Conservation (phyloP, 2,329 filamentous ascomycete genomes). For the Ustulina deusta region DNA sequence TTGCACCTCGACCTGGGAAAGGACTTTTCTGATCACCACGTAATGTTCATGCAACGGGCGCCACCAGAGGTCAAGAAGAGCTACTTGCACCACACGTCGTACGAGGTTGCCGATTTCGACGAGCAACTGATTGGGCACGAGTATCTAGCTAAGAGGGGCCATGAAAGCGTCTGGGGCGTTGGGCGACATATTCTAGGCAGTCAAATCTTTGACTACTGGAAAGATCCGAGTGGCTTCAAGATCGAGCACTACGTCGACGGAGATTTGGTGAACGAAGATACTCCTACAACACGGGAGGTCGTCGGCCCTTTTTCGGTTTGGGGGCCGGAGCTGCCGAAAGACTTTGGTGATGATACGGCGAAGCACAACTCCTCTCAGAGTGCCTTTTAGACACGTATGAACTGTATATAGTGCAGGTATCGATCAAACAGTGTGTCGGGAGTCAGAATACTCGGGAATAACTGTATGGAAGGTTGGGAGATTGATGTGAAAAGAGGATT, state of each 20-base stretch:
- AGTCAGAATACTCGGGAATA: background rate
- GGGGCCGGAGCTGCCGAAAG: constrained; percentile 42
- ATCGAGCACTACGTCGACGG: constrained; percentile 72
- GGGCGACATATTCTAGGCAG: constrained; percentile 68
- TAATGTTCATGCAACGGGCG: constrained; percentile 59
- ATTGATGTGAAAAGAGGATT: background rate
- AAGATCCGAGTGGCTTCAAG: constrained; percentile 49
- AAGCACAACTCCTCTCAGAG: constrained; percentile 27
- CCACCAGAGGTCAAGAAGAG: constrained; percentile 41
- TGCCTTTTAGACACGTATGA: background rate
- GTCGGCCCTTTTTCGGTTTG: constrained; percentile 41
- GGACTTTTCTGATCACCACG: constrained; percentile 64
- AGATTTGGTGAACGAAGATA: constrained; percentile 65
- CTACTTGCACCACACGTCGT: constrained; percentile 67
- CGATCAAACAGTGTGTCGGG: background rate
- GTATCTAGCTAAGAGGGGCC: constrained; percentile 64
- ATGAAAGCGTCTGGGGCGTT: constrained; percentile 68
- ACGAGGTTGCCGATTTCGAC: constrained; percentile 70
- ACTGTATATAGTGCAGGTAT: background rate
- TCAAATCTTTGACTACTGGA: constrained; percentile 65
- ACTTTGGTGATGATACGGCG: constrained; percentile 35
- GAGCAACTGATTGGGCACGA: constrained; percentile 68
- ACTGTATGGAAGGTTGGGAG: background rate
- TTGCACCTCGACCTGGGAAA: constrained; percentile 64
- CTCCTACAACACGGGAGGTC: constrained; percentile 48